Evolutionary conservation across 495 filamentous ascomycete genomes (phyloP).

Genomic region (Xylaria telfairii): DNA sequence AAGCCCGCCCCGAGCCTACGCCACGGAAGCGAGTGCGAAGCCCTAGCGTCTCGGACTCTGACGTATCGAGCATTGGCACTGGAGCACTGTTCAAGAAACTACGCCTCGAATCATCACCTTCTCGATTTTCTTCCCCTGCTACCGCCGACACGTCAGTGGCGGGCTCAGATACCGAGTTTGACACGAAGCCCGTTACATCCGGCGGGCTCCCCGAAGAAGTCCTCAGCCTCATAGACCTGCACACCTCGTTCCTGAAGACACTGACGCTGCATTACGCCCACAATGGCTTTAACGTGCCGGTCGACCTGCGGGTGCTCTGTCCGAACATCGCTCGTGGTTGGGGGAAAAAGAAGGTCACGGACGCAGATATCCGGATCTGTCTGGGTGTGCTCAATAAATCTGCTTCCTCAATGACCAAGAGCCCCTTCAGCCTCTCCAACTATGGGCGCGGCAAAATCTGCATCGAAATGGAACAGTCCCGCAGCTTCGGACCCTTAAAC

Average conservation of each 20-base stretch:
- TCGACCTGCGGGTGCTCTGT: conserved; percentile 62
- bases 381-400: conserved; percentile 57
- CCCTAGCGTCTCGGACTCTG: conserved; percentile 38
- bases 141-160: conserved; percentile 38
- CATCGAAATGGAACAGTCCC: conserved; percentile 48
- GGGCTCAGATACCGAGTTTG: conserved; percentile 37
- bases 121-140: conserved; percentile 34
- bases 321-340: conserved; percentile 63
- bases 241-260: conserved; percentile 63
- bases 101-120: conserved; percentile 47
- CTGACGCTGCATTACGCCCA: conserved; percentile 67
- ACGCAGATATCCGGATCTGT: conserved; percentile 64
- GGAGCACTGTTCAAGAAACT: conserved; percentile 48
- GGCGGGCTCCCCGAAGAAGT: conserved; percentile 59
- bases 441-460: conserved; percentile 60
- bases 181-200: conserved; percentile 25
- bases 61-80: conserved; percentile 34
- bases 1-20: conserved; percentile 25
- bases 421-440: conserved; percentile 60
- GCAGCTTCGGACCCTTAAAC: conserved; percentile 52
- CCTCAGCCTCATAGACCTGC: conserved; percentile 60
- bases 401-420: conserved; percentile 19
- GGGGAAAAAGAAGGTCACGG: conserved; percentile 63
- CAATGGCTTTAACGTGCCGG: conserved; percentile 64
- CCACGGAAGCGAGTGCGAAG: conserved; percentile 36